These are phyloP conservation scores for Lipomyces yamanashiensis DNA, from an alignment of 805 yeast genomes.

Conservation along the genomic window DNA sequence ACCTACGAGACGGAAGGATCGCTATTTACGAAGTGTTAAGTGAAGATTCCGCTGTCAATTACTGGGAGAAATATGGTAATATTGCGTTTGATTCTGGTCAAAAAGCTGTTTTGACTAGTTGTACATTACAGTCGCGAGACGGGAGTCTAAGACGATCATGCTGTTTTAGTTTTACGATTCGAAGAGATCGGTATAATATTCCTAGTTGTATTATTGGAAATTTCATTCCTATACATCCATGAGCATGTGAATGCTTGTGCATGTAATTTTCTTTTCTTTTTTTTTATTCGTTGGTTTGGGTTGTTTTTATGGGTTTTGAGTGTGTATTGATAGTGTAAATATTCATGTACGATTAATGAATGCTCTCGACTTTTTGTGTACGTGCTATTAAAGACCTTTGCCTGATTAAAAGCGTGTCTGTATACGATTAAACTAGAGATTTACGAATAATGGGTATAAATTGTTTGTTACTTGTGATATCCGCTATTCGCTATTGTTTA, in stretches of 20 bases:
- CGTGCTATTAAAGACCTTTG: too few species aligned
- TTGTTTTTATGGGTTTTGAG: too few species aligned
- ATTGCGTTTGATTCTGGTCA: conserved; percentile 95
- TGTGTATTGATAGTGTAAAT: too few species aligned
- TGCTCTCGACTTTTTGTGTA: too few species aligned
- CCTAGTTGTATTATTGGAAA: conserved; percentile 98
- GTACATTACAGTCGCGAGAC: conserved; percentile 81
- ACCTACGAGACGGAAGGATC: conserved; percentile 85
- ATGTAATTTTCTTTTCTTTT: too few species aligned
- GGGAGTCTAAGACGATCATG: conserved; percentile 81
- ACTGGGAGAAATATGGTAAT: conserved; percentile 97
- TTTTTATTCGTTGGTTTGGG: too few species aligned
- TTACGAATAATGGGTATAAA: neutral
- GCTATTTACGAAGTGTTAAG: conserved; percentile 94
- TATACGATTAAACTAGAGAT: neutral
- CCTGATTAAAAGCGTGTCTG: neutral
- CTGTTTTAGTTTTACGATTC: conserved; percentile 90
- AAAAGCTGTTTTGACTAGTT: conserved; percentile 90
- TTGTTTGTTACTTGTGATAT: neutral
- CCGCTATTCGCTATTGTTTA: neutral
- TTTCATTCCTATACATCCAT: conserved; percentile 70
- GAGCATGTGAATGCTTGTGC: neutral
- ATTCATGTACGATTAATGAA: too few species aligned
- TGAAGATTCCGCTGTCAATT: conserved; percentile 95
- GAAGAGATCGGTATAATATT: conserved; percentile 90